These are phyloP conservation scores for Cairneyella variabilis DNA, from an alignment of 495 filamentous ascomycete genomes.

Conservation along the genomic window DNA sequence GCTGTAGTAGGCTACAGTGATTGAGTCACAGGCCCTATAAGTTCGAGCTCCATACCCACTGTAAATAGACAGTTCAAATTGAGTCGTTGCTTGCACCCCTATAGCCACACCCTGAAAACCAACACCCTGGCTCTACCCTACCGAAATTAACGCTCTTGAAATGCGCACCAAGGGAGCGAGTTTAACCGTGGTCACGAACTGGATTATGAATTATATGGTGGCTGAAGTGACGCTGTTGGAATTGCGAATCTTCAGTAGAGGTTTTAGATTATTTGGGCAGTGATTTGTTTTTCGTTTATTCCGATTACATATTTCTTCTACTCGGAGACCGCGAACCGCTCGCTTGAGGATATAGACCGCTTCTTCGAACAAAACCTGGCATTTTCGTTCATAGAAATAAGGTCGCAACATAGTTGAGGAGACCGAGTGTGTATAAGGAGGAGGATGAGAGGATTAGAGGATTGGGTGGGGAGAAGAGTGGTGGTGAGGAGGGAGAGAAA, in stretches of 20 bases:
- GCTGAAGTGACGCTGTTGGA: conserved; percentile 60
- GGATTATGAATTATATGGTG: conserved; percentile 59
- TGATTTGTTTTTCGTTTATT: conserved; percentile 55
- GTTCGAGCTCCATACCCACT: too few species aligned
- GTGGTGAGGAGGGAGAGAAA: background rate
- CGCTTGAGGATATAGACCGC: conserved; percentile 73
- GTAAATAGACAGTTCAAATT: too few species aligned
- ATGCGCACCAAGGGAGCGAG: conserved; percentile 73
- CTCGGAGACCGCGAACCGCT: conserved; percentile 64
- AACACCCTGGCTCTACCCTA: conserved; percentile 61
- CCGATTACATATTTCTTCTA: conserved; percentile 71
- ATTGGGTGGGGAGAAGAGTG: background rate
- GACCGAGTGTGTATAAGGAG: conserved; percentile 10
- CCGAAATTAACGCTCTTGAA: conserved; percentile 69
- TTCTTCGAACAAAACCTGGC: conserved; percentile 50
- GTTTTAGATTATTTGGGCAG: conserved; percentile 63
- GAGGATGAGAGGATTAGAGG: conserved; percentile 9
- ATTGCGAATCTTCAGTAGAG: conserved; percentile 57
- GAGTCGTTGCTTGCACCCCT: too few species aligned
- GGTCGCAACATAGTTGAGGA: conserved; percentile 38
- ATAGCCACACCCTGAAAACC: too few species aligned
- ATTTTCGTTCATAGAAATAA: conserved; percentile 50
- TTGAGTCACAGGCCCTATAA: too few species aligned
- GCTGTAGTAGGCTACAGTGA: too few species aligned
- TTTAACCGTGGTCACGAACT: conserved; percentile 70